A percentile compares a stretch with the other conserved stretches of the same genome.
phyloP scores from a whole-genome alignment of 78 protist species.

The Creolimax fragrantissima region DNA sequence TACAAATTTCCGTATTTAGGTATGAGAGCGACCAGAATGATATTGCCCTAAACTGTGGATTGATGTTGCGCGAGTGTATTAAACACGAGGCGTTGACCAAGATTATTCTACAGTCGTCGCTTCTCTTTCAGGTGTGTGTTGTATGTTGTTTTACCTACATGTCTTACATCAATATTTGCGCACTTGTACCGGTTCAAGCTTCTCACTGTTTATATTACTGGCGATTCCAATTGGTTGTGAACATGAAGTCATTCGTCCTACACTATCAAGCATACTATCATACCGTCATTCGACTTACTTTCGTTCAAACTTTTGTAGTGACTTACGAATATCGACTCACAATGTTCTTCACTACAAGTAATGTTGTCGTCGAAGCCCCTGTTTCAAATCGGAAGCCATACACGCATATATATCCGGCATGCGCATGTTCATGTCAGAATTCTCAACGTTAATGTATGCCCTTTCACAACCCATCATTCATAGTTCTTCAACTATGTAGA shows the following conservation, averaged over 20 bases:
- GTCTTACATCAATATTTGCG: neutral
- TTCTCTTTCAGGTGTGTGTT: slow-evolving; percentile 3
- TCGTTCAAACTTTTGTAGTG: no score
- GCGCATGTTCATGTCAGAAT: no score
- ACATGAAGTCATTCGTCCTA: no score
- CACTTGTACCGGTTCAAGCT: neutral
- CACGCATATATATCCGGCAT: no score
- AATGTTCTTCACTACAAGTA: no score
- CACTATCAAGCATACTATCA: no score
- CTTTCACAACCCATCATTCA: neutral
- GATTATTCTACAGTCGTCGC: slow-evolving; percentile 26
- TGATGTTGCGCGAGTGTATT: slow-evolving; percentile 79
- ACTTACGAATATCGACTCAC: no score
- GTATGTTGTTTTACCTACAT: neutral
- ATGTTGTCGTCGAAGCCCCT: no score
- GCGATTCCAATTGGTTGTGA: neutral
- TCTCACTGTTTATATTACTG: neutral
- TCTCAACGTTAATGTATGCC: no score
- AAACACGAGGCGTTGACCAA: slow-evolving; percentile 59
- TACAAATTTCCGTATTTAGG: neutral
- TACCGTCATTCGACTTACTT: no score
- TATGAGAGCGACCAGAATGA: slow-evolving; percentile 46
- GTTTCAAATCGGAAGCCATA: no score
- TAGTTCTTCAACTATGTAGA: slow-evolving; percentile 61
- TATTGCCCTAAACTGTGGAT: slow-evolving; percentile 69